Base-by-base conservation (phyloP, 2,329 filamentous ascomycete genomes). In the Penicillium sclerotiorum region DNA sequence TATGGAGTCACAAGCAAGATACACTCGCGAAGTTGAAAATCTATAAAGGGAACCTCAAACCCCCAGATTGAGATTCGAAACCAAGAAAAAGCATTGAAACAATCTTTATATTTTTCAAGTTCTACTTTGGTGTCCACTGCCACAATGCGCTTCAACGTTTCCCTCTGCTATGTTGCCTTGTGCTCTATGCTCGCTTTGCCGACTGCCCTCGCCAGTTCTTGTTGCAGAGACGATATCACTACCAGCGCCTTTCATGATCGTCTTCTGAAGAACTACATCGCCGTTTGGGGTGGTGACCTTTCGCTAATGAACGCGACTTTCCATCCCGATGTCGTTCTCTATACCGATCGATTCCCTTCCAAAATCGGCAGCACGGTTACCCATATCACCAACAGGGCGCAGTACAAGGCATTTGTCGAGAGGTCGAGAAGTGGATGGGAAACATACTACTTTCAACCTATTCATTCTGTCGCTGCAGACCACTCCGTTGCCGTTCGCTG, bases 261-360 rank as follows among this genome's bases (percentile, higher is more conserved):
- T 5, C 25, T 40, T 3, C 37, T 40, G 8, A 15, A 40, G 21
- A n/a, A 40, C 8, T 40, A 40, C 22, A 20, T 40, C 4, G 2
- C 11, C 21, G 22, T 40, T 21, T 36, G 49, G 39, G 30, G 55
- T 55, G 43, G 27, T 27, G 22, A 30, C 43, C 13, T 20, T 20
- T 35, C 35, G 8, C 35, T 37, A 8, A 8, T 37, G 35, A 20
- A 3, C 2, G 20, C 35, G 17, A 37, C 35, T 9, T 37, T 37
- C n/a, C 35, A 37, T 13, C 35, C 35, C 21, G 35, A 37, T 37
- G 15, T 37, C 3, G 18, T 20, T 20, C 3, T 21, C 9, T 37
- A 12, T 13, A 20, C 35, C 35, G 35, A 21, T 13, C 35, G 18
- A 8, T 37, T 37, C 35, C 35, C 35, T 37, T 40, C 35, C 8